phyloP scores from a whole-genome alignment of 2,329 filamentous ascomycete species.

The Fusarium oxysporum region DNA sequence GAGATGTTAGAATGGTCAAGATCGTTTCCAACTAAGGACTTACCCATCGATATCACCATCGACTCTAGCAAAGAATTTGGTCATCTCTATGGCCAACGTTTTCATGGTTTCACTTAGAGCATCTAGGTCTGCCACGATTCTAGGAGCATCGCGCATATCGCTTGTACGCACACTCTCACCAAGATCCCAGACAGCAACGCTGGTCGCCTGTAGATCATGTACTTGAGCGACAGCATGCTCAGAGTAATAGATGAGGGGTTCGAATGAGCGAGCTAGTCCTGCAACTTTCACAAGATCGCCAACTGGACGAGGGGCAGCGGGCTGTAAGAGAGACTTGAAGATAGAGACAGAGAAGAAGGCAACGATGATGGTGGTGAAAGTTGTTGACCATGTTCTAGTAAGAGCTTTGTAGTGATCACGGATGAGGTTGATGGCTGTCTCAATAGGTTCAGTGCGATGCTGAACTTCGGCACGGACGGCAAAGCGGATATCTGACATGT shows the following conservation, averaged over 20 bases:
- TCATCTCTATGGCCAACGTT: slow-evolving; percentile 85
- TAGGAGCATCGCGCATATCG: slow-evolving; percentile 89
- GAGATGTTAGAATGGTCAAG: slow-evolving; percentile 17
- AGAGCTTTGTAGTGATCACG: slow-evolving; percentile 69
- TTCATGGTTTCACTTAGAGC: slow-evolving; percentile 88
- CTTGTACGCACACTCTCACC: slow-evolving; percentile 89
- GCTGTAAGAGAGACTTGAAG: slow-evolving; percentile 75
- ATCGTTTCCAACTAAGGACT: slow-evolving; percentile 38
- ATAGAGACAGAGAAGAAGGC: slow-evolving; percentile 73
- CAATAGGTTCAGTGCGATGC: slow-evolving; percentile 86
- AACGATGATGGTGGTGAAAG: slow-evolving; percentile 71
- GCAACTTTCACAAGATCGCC: slow-evolving; percentile 89
- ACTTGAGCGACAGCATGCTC: slow-evolving; percentile 90
- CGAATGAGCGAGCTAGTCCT: slow-evolving; percentile 88
- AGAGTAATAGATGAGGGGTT: slow-evolving; percentile 94
- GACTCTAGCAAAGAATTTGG: slow-evolving; percentile 91
- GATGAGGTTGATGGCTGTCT: slow-evolving; percentile 74
- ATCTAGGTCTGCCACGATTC: slow-evolving; percentile 88
- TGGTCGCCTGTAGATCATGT: slow-evolving; percentile 88
- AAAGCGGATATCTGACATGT: slow-evolving; percentile 80
- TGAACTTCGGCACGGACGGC: slow-evolving; percentile 88
- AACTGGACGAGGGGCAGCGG: slow-evolving; percentile 62
- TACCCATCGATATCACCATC: slow-evolving; percentile 91
- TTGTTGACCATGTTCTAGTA: slow-evolving; percentile 76
- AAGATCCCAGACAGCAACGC: slow-evolving; percentile 93